A percentile compares a stretch with the other conserved stretches of the same genome.
These are phyloP conservation scores for Aspergillus incahuasiensis DNA, from an alignment of 495 filamentous ascomycete genomes.

Conservation along the genomic window DNA sequence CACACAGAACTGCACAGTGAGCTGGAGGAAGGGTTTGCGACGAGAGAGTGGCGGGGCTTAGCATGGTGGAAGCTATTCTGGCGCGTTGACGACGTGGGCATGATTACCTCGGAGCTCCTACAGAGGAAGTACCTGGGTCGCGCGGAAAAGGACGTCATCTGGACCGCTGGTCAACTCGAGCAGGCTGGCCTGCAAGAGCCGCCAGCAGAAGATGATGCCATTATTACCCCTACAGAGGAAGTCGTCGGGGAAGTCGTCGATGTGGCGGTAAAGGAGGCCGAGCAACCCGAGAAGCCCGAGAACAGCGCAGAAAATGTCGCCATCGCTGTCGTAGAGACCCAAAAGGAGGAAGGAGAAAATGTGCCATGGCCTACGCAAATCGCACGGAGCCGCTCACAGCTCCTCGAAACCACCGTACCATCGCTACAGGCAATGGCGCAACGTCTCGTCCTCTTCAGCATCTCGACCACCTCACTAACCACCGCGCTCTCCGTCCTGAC, in stretches of 20 bases:
- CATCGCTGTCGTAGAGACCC: neutral
- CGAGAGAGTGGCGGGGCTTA: slow-evolving; percentile 65
- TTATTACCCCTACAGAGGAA: neutral
- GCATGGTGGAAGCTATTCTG: slow-evolving; percentile 95
- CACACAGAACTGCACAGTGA: slow-evolving; percentile 79
- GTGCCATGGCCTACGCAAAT: slow-evolving; percentile 44
- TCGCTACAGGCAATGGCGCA: slow-evolving; percentile 77
- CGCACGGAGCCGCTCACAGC: slow-evolving; percentile 41
- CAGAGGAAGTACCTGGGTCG: slow-evolving; percentile 65
- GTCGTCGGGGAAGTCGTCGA: neutral
- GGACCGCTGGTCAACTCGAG: slow-evolving; percentile 72
- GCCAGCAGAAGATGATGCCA: neutral
- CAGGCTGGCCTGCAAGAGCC: slow-evolving; percentile 56
- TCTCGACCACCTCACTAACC: slow-evolving; percentile 59
- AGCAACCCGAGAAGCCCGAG: too few relatives aligned
- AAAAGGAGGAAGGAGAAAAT: slow-evolving; percentile 3
- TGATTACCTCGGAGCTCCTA: slow-evolving; percentile 74
- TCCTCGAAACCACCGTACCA: slow-evolving; percentile 62
- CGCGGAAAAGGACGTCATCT: slow-evolving; percentile 72
- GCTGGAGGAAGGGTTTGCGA: slow-evolving; percentile 68
- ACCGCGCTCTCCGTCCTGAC: slow-evolving; percentile 62
- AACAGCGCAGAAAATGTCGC: neutral
- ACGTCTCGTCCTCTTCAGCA: slow-evolving; percentile 67
- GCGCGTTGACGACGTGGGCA: slow-evolving; percentile 85
- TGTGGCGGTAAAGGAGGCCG: too few relatives aligned